Base-by-base conservation (phyloP, 1,139 yeast species). In the Geotrichum fermentans region DNA sequence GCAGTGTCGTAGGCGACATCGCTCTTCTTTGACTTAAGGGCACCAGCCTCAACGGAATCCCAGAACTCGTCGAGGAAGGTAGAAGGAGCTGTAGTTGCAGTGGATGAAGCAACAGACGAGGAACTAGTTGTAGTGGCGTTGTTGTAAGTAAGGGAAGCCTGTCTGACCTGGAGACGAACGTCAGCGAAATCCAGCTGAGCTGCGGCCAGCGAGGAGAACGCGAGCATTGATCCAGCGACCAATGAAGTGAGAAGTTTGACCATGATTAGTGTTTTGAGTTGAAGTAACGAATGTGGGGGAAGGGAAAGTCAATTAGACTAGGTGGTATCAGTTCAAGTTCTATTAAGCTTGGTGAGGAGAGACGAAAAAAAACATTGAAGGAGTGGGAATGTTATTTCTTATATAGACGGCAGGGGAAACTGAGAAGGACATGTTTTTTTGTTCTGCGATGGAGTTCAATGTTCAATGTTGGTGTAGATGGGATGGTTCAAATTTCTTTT, bases 141-240 rank as follows among this genome's bases (percentile, higher is more conserved):
- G 26, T 35, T 17, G 40, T 36, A 46, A 18, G 26, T 14, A 17
- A 16, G 36, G 21, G 41, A 6, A n/a, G 33, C 40, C 40, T 40
- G 44, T 36, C 44, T 39, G 26, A 30, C 45, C 18, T 46, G 41
- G 21, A 41, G 40, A 34, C 39, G 49, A 34, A 20, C 40, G 30
- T 45, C 49, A 38, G 42, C 43, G 22, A 45, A 45, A 34, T 32
- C 43, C 17, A 45, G 49, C 43, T 46, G 50, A 29, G 50, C 50
- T 26, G 50, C 34, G 14, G 50, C 45, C 38, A 46, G 24, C 43
- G 37, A 39, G 45, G 50, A 46, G 33, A 39, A 46, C 4, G 33
- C 41, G 39, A 46, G 41, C 43, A 33, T 26, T 2, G 50, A 32
- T 28, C 41, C 50, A 20, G 50, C 50, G 30, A 40, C 24, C 40